Evolutionary conservation across 805 yeast genomes (phyloP), one percentile per base, ranked within the genome.

Genomic region (Pichia heedii): DNA sequence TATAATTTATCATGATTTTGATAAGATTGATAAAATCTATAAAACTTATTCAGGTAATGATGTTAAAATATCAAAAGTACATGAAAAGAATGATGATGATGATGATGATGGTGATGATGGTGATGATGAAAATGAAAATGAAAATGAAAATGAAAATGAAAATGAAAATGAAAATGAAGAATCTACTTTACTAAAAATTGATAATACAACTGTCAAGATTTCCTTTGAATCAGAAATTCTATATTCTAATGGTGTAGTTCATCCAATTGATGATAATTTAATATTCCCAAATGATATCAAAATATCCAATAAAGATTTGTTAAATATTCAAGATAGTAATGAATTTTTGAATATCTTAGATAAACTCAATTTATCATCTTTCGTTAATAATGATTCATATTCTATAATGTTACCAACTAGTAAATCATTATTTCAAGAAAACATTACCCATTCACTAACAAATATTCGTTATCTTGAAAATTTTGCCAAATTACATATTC

Each of bases 201-300:
- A 54, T 22, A 48, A 53, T 22, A 37, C 41, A 13, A 58, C 54
- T n/a, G 44, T 50, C 6, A 32, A 74, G 2, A 47, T 73, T 1
- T 66, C 71, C 0, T 51, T 69, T 41, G 70, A 74, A 46, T 62
- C 76, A 1, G 96, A 89, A 56, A 72, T 85, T 7, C 56, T 89
- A 13, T 89, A 84, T 57, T 78, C 76, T 49, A 82, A 84, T 57
- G 97, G 97, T 1, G 95, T 89, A 0, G 76, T 84, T 1, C 96
- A 86, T 57, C 78, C 89, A 24, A 34, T 38, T 11, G 30, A 22
- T 27, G 65, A 71, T 32, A 60, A 70, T 5, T 66, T 84, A 1
- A 50, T 75, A 3, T 62, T 84, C 15, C 95, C 96, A 0, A 58
- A 63, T 0, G 60, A 65, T 21, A 58, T 89, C 26, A 58, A 68